phyloP scores from a whole-genome alignment of 495 filamentous ascomycete genomes.

The Penicillium coprophilum region DNA sequence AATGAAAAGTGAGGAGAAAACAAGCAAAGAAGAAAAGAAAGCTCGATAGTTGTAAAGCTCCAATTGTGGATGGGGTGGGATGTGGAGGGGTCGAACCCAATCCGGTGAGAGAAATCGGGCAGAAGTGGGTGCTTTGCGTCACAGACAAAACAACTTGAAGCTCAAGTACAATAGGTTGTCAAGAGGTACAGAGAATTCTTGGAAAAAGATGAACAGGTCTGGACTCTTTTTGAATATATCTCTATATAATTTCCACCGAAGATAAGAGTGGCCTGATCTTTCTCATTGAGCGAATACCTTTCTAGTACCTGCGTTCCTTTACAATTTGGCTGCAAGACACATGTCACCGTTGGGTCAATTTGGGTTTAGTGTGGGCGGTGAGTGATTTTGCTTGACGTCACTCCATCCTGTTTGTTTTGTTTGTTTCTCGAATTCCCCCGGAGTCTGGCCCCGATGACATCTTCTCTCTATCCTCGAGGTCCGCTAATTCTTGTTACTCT shows the following conservation, averaged over 20 bases:
- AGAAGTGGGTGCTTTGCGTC: conserved; percentile 43
- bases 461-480: neutral
- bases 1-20: conserved; percentile 10
- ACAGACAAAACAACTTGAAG: conserved; percentile 24
- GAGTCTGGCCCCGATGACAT: conserved; percentile 1
- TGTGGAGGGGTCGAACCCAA: conserved; percentile 32
- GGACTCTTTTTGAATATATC: neutral
- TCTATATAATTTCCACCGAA: neutral
- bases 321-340: conserved; percentile 4
- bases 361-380: conserved; percentile 14
- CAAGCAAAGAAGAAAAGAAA: conserved; percentile 12
- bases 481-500: neutral
- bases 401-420: neutral
- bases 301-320: conserved; percentile 11
- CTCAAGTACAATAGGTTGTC: conserved; percentile 4
- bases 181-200: neutral
- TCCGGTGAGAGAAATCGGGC: conserved; percentile 47
- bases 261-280: conserved; percentile 1
- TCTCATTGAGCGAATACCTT: neutral
- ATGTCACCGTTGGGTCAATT: conserved; percentile 20
- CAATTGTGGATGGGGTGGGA: conserved; percentile 20
- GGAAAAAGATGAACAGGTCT: neutral
- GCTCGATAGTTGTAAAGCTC: conserved; percentile 15
- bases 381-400: conserved; percentile 5
- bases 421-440: neutral